Conservation (phyloP, 177 flowering plant genomes). For the Vitis hybrid region DNA sequence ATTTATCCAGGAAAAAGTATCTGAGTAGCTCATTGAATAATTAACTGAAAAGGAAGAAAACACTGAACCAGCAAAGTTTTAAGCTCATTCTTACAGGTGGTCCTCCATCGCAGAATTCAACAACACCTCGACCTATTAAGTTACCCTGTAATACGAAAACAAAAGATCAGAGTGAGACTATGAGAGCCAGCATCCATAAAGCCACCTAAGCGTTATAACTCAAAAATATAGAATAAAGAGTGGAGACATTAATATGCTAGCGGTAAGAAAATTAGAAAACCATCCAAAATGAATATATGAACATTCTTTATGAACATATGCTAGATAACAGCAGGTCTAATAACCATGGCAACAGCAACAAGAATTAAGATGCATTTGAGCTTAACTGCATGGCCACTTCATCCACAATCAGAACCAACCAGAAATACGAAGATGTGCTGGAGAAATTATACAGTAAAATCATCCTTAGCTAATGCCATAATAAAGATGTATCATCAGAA, state of each 20-base stretch:
- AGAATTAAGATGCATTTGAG: no score
- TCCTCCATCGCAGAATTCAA: slow-evolving; percentile 87
- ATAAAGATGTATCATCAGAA: no score
- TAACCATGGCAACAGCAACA: no score
- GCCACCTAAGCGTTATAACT: neutral
- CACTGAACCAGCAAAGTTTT: neutral
- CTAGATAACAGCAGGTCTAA: no score
- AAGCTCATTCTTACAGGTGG: slow-evolving; percentile 72
- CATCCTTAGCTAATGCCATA: no score
- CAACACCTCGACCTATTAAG: slow-evolving; percentile 76
- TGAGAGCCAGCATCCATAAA: slow-evolving; percentile 1
- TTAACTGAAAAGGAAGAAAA: neutral
- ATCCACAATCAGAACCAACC: no score
- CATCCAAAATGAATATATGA: no score
- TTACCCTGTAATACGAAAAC: slow-evolving; percentile 58
- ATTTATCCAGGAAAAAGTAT: neutral
- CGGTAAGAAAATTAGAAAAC: no score
- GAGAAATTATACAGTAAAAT: no score
- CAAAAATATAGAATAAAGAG: neutral
- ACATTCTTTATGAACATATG: no score
- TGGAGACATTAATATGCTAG: neutral
- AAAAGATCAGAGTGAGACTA: neutral
- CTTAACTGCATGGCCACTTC: no score
- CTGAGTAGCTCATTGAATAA: neutral
- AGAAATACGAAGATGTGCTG: no score